These are phyloP conservation scores for Myriangium duriaei DNA, from an alignment of 2,329 filamentous ascomycete species.

Conservation along the genomic window DNA sequence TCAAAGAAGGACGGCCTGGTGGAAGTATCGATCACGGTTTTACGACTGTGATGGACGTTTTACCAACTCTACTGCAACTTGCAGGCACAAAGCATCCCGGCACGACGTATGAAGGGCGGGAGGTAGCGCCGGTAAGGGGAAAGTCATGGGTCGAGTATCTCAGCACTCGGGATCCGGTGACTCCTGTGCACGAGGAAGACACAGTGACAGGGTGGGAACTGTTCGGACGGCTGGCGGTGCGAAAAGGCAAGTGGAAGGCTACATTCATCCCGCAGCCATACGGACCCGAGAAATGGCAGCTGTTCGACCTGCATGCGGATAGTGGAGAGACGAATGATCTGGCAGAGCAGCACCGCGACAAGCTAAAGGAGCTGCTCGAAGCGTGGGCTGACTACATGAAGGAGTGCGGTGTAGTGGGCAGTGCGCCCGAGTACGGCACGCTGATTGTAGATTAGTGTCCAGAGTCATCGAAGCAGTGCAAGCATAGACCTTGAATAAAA, in stretches of 20 bases:
- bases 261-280: constrained; percentile 20
- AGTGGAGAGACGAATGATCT: constrained; percentile 24
- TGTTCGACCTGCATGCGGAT: constrained; percentile 23
- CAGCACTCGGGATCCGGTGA: background rate
- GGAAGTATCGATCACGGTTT: constrained; percentile 21
- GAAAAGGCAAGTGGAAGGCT: constrained; percentile 26
- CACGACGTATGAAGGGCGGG: constrained; percentile 17
- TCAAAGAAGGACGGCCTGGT: constrained; percentile 10
- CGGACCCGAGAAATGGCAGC: constrained; percentile 22
- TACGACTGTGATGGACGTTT: constrained; percentile 27
- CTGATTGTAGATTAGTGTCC: constrained; percentile 14
- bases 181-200: constrained; percentile 17
- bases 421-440: constrained; percentile 13
- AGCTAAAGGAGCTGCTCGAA: constrained; percentile 19
- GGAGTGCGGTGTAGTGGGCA: constrained; percentile 20
- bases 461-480: too few species aligned
- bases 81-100: constrained; percentile 23
- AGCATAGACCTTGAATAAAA: too few species aligned
- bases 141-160: constrained; percentile 21
- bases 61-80: constrained; percentile 26
- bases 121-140: constrained; percentile 23
- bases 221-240: constrained; percentile 23
- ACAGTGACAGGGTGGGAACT: constrained; percentile 24
- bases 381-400: constrained; percentile 19
- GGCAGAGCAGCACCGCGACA: constrained; percentile 16